Evolutionary conservation across 352 stramenopile genomes (phyloP), one percentile per base, ranked within the genome.

Genomic region (Pythium aristosporum): DNA sequence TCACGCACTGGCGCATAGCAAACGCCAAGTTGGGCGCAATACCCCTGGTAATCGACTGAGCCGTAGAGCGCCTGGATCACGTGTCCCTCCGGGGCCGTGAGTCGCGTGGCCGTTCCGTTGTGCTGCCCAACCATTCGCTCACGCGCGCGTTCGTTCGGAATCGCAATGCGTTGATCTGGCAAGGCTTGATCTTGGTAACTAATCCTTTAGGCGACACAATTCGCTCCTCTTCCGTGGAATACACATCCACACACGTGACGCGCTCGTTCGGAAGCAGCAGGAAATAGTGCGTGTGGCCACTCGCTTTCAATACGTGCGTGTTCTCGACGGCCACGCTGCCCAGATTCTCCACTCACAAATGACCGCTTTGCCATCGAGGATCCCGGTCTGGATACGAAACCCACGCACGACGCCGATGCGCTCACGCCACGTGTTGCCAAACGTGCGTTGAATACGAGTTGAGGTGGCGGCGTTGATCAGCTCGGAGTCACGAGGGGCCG

Each of bases 361-460:
- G 12, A 13, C 15, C 3, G 34, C 21, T 2, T 16, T 36, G 1
- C 20, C 8, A 8, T 7, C 6, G 2, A 13, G 1, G 1, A 5
- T 1, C 2, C 16, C 9, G 11, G 28, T 44, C 8, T 30, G 18
- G 34, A 57, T 57, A 5, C 32, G 28, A 21, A 54, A 39, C 9
- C 47, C 51, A 10, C 34, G 32, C 18, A 57, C 36, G n/a, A 20
- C 18, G 16, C n/a, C 32, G 2, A 57, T 32, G 34, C 51, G 51
- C 32, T 57, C 51, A 5, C 36, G 51, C 51, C 51, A 57, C 51
- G 51, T 57, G 51, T 57, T 21, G 51, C 54, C 54, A 47, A 52
- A 52, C 43, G 39, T 49, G 28, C 43, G 43, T 5, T 2, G 5
- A 16, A 49, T 28, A n/a, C n/a, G n/a, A n/a, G n/a, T n/a, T n/a